Evolutionary conservation across 1,284 basidiomycete species (phyloP), one percentile per base, ranked within the genome.

Genomic region (Psilocybe mexicana): DNA sequence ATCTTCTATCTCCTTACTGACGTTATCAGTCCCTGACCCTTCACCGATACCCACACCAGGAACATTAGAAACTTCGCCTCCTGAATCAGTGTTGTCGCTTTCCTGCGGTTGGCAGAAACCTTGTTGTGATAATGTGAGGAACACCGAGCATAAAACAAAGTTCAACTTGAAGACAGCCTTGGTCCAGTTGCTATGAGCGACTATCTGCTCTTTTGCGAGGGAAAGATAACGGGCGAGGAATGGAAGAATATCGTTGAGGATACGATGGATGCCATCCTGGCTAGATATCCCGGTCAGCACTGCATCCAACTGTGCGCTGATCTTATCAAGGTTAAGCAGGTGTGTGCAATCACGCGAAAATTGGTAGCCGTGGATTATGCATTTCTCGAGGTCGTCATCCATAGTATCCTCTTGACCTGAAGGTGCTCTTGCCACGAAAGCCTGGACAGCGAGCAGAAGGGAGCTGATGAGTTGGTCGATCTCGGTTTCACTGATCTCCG

Each of bases 61-160:
- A 3, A 80, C 75, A 43, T 89, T 85, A 5, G 79, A 78, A 3
- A 77, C 79, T 28, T 80, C 80, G 4, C 79, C 79, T 2, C 75
- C 79, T 0, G 77, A 78, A 24, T 81, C 84, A 8, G 49, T 82
- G 25, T 85, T 60, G 33, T 61, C 81, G 25, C 65, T 65, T 46
- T 96, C 93, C 7, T 84, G 82, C 2, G 96, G 94, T 65, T 88
- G 88, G 75, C 95, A 99, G 78, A 98, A 99, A 3, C 97, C 97
- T 69, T 96, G 85, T 51, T 83, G 84, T 1, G 91, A 87, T 8
- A 99, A 75, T 12, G 87, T 87, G 24, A 84, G 81, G 64, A 95
- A 78, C 33, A 94, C 77, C 28, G 88, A 86, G 65, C 86, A 90
- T 36, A 96, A 74, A 40, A 96, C 82, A 66, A 88, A 91, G 63